Evolutionary conservation across 1,139 yeast genomes (phyloP), one percentile per base, ranked within the genome.

Genomic region (Geotrichum europaeum): DNA sequence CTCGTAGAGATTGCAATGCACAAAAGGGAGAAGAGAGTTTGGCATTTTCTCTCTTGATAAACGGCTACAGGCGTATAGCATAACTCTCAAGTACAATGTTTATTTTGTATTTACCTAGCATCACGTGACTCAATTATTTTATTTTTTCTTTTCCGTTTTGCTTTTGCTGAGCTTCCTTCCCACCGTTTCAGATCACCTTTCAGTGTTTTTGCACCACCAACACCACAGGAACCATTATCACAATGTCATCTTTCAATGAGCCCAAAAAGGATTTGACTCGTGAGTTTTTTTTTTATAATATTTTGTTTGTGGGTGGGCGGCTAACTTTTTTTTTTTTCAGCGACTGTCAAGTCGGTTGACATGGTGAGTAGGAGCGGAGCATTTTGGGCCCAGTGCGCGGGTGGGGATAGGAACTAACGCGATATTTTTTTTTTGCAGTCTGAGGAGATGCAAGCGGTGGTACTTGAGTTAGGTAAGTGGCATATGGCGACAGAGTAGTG

Each of bases 361-460:
- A 67, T 71, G 69, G 67, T 60, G 40, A 47, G 64, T 59, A 15
- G 32, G 32, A 28, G 32, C 2, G 32, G 10, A 28, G 32, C 32
- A 28, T 28, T 28, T 5, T 15, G 49, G 9, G 18, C n/a, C 18
- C 24, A 9, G 40, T 18, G 43, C 20, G 18, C 22, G 3, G 56
- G 28, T 20, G 12, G 18, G 12, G 15, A 20, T 22, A 51, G 1
- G 18, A 12, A 45, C 30, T 54, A 28, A 45, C 40, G 4, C 4
- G 2, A 43, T 22, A 54, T 24, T 45, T 25, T 24, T 45, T 25
- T 1, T 30, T 58, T n/a, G 20, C 49, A 72, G 73, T 63, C 72
- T 22, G 73, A 68, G 18, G 75, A 70, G 53, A 68, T 71, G 72
- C 73, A 73, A 58, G 64, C 64, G 24, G 65, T 64, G n/a, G 73